Conservation (phyloP, 306 rosid species). For the Lithocarpus polystachyus region DNA sequence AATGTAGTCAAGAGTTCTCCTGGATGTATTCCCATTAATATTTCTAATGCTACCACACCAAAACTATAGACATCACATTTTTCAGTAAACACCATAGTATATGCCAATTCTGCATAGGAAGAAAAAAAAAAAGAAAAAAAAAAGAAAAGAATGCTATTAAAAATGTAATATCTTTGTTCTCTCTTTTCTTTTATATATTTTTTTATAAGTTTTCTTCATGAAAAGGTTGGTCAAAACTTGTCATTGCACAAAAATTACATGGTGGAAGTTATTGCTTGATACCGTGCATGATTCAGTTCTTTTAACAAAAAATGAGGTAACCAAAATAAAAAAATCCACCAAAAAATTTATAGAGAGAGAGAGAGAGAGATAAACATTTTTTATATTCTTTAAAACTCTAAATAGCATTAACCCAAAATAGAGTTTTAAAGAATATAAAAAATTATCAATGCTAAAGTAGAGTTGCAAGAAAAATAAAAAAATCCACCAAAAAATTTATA, state of each 20-base stretch:
- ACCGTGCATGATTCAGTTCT: not conserved
- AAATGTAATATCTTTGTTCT: not conserved
- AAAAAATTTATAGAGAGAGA: too few relatives aligned
- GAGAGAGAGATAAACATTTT: too few relatives aligned
- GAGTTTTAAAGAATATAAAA: too few relatives aligned
- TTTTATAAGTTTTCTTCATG: too few relatives aligned
- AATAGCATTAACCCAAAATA: too few relatives aligned
- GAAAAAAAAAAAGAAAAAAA: not conserved
- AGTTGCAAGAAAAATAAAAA: too few relatives aligned
- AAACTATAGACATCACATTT: constrained; percentile 26
- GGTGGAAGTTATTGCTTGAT: not conserved
- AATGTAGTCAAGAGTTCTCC: too few relatives aligned
- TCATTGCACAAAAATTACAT: not conserved
- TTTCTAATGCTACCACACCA: constrained; percentile 24
- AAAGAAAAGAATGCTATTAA: not conserved
- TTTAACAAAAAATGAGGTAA: not conserved
- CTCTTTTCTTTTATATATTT: too few relatives aligned
- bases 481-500: too few relatives aligned
- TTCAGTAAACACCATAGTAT: not conserved
- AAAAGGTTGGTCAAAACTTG: not conserved
- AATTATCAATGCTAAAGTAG: too few relatives aligned
- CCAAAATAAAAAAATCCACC: too few relatives aligned
- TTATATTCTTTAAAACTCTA: too few relatives aligned
- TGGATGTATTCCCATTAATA: constrained; percentile 22
- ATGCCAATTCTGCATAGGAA: not conserved